phyloP scores from a whole-genome alignment of 352 stramenopile species.

The Globisporangium irregulare region DNA sequence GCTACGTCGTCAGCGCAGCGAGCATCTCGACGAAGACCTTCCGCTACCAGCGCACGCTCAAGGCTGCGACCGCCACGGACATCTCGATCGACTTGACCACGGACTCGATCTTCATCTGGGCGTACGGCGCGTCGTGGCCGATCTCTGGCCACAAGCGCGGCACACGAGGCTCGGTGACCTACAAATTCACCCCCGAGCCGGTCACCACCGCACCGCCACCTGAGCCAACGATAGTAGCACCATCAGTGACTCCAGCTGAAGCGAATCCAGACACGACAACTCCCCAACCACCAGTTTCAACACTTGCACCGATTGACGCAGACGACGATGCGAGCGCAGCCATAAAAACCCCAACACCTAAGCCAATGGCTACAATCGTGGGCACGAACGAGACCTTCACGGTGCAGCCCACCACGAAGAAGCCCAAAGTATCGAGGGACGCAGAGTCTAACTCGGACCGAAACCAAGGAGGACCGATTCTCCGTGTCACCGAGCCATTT shows the following conservation, averaged over 20 bases:
- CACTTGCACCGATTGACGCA: not conserved
- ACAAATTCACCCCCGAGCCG: constrained; percentile 30
- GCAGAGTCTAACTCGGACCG: constrained; percentile 21
- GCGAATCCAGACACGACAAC: not conserved
- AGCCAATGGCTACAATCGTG: not conserved
- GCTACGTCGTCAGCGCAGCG: constrained; percentile 36
- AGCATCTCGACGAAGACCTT: constrained; percentile 53
- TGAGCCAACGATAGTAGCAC: not conserved
- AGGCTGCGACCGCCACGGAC: constrained; percentile 40
- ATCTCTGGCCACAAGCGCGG: constrained; percentile 47
- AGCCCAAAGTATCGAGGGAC: not conserved
- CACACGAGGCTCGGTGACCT: constrained; percentile 51
- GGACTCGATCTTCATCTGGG: constrained; percentile 60
- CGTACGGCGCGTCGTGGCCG: constrained; percentile 64
- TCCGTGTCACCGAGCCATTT: constrained; percentile 21
- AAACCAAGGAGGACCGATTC: constrained; percentile 21
- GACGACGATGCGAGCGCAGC: not conserved
- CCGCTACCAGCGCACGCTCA: constrained; percentile 66
- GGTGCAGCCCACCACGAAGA: not conserved
- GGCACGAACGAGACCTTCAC: constrained; percentile 1
- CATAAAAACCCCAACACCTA: not conserved
- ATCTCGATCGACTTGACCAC: constrained; percentile 39
- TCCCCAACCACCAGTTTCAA: not conserved
- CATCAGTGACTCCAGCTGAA: not conserved
- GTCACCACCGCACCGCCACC: not conserved